These are phyloP conservation scores for Chlorella sp. DNA, from an alignment of 139 green algal species.

Conservation along the genomic window DNA sequence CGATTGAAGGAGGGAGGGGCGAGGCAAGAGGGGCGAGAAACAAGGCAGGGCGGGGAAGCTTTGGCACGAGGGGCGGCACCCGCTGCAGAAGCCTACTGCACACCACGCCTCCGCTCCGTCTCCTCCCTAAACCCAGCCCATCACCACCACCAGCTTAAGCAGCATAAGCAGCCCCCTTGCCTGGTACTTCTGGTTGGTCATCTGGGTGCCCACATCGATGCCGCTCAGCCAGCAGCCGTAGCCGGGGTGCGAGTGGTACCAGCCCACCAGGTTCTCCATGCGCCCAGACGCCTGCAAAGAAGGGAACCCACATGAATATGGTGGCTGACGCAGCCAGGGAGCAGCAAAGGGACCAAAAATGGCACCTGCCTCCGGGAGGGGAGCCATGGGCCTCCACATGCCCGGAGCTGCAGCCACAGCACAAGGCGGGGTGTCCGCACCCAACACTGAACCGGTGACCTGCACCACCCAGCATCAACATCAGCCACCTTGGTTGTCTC, in stretches of 20 bases:
- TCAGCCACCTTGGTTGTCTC: constrained; percentile 70
- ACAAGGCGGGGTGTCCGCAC: too few species aligned
- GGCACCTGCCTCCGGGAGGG: too few species aligned
- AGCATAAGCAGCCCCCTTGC: neutral
- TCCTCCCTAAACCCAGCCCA: neutral
- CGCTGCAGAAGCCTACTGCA: neutral
- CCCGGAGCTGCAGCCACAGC: too few species aligned
- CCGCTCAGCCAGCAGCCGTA: constrained; percentile 99
- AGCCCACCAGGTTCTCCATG: constrained; percentile 96
- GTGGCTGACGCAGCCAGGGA: too few species aligned
- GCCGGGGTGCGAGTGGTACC: constrained; percentile 98
- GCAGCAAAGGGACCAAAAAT: too few species aligned
- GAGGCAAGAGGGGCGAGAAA: too few species aligned
- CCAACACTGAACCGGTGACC: too few species aligned
- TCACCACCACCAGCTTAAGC: neutral
- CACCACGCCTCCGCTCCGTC: neutral
- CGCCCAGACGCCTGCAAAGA: constrained; percentile 59
- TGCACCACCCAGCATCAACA: too few species aligned
- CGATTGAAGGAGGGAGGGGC: neutral
- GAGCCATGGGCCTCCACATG: too few species aligned
- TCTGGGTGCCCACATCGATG: constrained; percentile 89
- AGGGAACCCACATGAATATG: too few species aligned
- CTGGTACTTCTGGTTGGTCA: constrained; percentile 90
- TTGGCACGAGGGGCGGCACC: neutral
- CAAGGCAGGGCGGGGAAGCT: neutral